Evolutionary conservation across 1,284 basidiomycete species (phyloP).

Genomic region (Meira miltonrushii): DNA sequence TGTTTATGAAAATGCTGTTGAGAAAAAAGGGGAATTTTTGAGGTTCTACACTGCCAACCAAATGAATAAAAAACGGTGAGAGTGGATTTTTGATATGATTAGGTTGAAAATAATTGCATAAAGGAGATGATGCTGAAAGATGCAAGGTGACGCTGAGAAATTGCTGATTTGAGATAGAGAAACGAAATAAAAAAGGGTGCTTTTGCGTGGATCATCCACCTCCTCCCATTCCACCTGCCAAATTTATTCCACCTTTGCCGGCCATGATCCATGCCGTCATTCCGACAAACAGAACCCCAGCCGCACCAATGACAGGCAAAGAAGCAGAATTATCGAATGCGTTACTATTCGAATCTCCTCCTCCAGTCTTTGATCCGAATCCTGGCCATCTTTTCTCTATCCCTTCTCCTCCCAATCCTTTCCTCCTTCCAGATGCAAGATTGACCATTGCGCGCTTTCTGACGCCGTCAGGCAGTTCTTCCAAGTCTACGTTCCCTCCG

Average conservation of each 20-base stretch:
- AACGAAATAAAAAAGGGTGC: not conserved
- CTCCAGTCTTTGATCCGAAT: not conserved
- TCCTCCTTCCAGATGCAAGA: conserved; percentile 5
- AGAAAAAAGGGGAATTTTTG: too few relatives aligned
- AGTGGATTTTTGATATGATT: too few relatives aligned
- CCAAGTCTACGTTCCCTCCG: not conserved
- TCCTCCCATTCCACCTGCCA: not conserved
- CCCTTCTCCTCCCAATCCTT: not conserved
- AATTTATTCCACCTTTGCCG: conserved; percentile 15
- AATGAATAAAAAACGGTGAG: too few relatives aligned
- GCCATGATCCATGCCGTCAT: conserved; percentile 31
- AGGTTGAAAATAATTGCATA: too few relatives aligned
- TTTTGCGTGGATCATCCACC: not conserved
- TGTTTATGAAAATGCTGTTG: too few relatives aligned
- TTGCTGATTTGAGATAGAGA: not conserved
- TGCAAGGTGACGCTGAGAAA: not conserved
- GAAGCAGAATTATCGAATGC: not conserved
- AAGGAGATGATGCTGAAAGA: not conserved
- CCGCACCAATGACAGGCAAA: conserved; percentile 19
- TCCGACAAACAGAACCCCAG: conserved; percentile 28
- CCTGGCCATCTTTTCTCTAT: conserved; percentile 3
- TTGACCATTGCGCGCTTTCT: conserved; percentile 13
- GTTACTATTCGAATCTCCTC: not conserved
- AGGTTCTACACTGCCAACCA: too few relatives aligned
- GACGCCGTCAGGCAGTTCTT: not conserved